Base-by-base conservation (phyloP, 2,329 filamentous ascomycete genomes). In the Elsinoe perseae region DNA sequence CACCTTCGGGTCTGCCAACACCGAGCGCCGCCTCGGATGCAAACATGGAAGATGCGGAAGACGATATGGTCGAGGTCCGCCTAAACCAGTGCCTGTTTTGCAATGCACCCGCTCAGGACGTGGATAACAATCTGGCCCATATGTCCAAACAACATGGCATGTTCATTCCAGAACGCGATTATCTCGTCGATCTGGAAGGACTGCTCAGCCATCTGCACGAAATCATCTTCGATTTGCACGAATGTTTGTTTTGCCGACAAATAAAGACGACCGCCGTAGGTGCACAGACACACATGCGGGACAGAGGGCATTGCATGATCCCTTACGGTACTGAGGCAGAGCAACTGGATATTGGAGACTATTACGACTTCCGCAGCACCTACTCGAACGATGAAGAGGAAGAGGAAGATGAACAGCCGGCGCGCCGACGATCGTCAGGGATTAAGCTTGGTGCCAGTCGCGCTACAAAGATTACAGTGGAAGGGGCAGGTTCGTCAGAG, bases 281-380 rank as follows among this genome's bases (percentile, higher is more conserved):
- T 16, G 83, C 91, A 23, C 91, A 96, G 68, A 96, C 91, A 0
- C 93, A 98, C 70, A 98, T 98, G 93, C 85, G 89, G 43, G 93
- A 98, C 69, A 92, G 90, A 68, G 87, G 89, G 0, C 93, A 98
- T 72, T 97, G 92, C 79, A 95, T 91, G 80, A 95, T 98, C 63
- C 91, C 89, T 0, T 98, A 92, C 70, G 84, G 85, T 53, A 86
- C 84, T 0, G 89, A 96, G 68, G 85, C 87, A 32, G 90, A 97
- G 67, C 89, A 96, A 74, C 80, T 97, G 27, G 89, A 95, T 56
- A 89, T 98, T 66, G 93, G 93, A 57, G 89, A 97, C 62, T 96
- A 89, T 71, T 98, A 98, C 72, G 93, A 98, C 68, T 98, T 98
- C 79, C 82, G 88, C 62, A 88, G 87, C 72, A 95, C 93, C 1